These are phyloP conservation scores for Misopates orontium DNA, from an alignment of 257 asterid genomes.

Conservation along the genomic window DNA sequence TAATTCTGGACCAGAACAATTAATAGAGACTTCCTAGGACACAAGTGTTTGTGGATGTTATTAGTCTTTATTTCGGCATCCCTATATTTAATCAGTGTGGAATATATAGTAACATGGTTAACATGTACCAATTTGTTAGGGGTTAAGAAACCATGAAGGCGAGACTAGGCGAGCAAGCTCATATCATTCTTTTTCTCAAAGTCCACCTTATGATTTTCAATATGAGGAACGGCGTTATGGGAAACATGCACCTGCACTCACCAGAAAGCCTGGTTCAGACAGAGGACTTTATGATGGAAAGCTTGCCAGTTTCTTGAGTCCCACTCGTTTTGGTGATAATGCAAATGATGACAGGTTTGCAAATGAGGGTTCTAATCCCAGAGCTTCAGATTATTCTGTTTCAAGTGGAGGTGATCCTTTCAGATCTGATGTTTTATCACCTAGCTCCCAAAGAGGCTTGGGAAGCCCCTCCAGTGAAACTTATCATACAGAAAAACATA, in stretches of 20 bases:
- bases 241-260: conserved; percentile 61
- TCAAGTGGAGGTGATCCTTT: conserved; percentile 66
- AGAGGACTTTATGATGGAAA: conserved; percentile 82
- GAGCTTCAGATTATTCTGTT: conserved; percentile 60
- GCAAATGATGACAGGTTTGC: conserved; percentile 53
- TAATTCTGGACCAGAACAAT: conserved; percentile 25
- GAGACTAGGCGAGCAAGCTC: conserved; percentile 93
- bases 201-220: conserved; percentile 98
- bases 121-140: conserved; percentile 45
- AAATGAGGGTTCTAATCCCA: conserved; percentile 58
- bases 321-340: conserved; percentile 57
- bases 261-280: conserved; percentile 92
- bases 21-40: conserved; percentile 14
- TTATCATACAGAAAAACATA: conserved; percentile 26
- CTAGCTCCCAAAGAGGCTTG: conserved; percentile 52
- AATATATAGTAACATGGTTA: conserved; percentile 31
- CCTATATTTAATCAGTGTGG: conserved; percentile 21
- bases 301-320: conserved; percentile 76
- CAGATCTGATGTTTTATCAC: conserved; percentile 48
- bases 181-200: conserved; percentile 93
- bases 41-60: conserved; percentile 25
- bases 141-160: conserved; percentile 64
- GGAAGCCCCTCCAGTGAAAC: conserved; percentile 68
- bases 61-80: conserved; percentile 14
- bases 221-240: conserved; percentile 93